These are phyloP conservation scores for Cyberlindnera mrakii DNA, from an alignment of 805 yeast species.

Conservation along the genomic window DNA sequence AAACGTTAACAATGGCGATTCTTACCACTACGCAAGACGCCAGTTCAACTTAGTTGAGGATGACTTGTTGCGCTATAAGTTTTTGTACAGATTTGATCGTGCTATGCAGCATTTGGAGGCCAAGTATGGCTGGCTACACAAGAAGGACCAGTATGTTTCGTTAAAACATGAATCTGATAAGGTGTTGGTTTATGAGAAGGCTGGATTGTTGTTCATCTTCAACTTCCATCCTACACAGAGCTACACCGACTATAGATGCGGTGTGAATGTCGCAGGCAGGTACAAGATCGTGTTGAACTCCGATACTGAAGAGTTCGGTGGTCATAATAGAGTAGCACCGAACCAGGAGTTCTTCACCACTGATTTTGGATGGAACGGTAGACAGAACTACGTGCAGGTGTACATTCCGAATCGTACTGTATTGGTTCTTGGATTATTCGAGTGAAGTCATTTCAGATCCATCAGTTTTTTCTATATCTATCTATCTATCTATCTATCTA, in stretches of 20 bases:
- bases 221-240: conserved; percentile 87
- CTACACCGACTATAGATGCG: conserved; percentile 80
- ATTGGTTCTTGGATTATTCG: conserved; percentile 39
- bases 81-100: conserved; percentile 73
- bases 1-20: conserved; percentile 77
- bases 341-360: conserved; percentile 58
- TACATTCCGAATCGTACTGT: conserved; percentile 76
- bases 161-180: conserved; percentile 87
- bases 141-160: conserved; percentile 74
- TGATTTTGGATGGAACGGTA: conserved; percentile 72
- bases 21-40: conserved; percentile 91
- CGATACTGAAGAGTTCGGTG: conserved; percentile 70
- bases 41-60: conserved; percentile 88
- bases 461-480: too few species aligned
- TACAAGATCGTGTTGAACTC: conserved; percentile 72
- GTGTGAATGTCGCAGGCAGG: conserved; percentile 75
- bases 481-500: too few species aligned
- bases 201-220: conserved; percentile 76
- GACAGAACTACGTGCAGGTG: conserved; percentile 72
- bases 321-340: conserved; percentile 68
- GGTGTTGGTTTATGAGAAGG: conserved; percentile 83
- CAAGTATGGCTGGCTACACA: conserved; percentile 62
- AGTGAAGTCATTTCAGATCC: too few species aligned
- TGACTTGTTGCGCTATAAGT: conserved; percentile 70
- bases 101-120: conserved; percentile 78